A percentile compares a stretch with the other conserved stretches of the same genome.
phyloP scores from a whole-genome alignment of 331 rosid genomes.

The Malus hybrid region DNA sequence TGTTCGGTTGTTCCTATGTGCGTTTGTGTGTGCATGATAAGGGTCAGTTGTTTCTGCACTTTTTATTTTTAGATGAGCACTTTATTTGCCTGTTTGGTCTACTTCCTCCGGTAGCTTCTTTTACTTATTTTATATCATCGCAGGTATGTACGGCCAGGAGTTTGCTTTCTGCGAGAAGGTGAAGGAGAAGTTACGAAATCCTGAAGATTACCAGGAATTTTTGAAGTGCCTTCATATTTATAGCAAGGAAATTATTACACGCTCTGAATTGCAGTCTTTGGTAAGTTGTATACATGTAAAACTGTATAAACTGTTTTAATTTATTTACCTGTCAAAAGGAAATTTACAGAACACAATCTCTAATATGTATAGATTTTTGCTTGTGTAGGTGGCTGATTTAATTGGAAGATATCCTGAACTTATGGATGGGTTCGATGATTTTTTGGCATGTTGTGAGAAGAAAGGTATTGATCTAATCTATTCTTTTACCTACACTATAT shows the following conservation, averaged over 20 bases:
- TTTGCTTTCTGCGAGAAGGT: constrained; percentile 84
- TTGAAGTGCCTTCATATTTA: constrained; percentile 93
- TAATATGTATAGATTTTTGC: constrained; percentile 1
- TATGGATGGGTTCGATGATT: constrained; percentile 82
- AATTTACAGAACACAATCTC: neutral
- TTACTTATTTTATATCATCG: constrained; percentile 24
- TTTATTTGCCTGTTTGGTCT: constrained; percentile 1
- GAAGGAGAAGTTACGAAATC: constrained; percentile 75
- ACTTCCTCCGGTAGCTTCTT: constrained; percentile 1
- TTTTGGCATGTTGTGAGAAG: constrained; percentile 84
- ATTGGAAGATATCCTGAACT: constrained; percentile 91
- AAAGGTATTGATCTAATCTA: constrained; percentile 57
- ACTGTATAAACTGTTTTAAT: neutral
- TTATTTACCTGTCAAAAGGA: neutral
- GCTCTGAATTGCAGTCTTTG: constrained; percentile 80
- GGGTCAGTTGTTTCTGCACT: neutral
- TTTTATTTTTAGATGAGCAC: neutral
- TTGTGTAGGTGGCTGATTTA: constrained; percentile 71
- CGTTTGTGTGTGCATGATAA: neutral
- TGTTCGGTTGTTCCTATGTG: neutral
- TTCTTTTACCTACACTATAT: constrained; percentile 19
- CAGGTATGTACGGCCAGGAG: constrained; percentile 75
- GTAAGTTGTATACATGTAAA: constrained; percentile 32
- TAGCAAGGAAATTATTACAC: constrained; percentile 89
- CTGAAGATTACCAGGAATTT: constrained; percentile 87